Conservation (phyloP, 2,329 filamentous ascomycete species). For the Penicillium griseofulvum region DNA sequence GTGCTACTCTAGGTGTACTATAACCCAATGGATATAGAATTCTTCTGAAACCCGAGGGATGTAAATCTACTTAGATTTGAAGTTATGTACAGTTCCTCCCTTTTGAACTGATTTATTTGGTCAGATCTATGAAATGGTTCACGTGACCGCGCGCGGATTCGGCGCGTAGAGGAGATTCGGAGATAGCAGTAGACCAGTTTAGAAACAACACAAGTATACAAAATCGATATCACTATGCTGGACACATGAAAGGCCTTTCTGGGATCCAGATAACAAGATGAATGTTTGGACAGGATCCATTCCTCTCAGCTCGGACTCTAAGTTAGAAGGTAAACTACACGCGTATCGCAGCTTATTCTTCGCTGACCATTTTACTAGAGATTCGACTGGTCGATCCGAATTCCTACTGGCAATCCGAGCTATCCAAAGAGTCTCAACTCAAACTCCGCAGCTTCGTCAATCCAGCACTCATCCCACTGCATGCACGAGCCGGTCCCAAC, state of each 20-base stretch:
- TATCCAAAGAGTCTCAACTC: slow-evolving; percentile 35
- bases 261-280: slow-evolving; percentile 27
- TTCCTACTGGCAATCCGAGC: slow-evolving; percentile 33
- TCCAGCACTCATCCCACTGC: slow-evolving; percentile 40
- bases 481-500: slow-evolving; percentile 40
- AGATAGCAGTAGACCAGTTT: slow-evolving; percentile 4
- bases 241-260: slow-evolving; percentile 11
- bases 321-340: slow-evolving; percentile 31
- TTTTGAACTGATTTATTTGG: background rate
- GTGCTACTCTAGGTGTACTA: slow-evolving; percentile 21
- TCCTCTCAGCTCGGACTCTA: slow-evolving; percentile 24
- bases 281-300: slow-evolving; percentile 41
- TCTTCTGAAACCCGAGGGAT: background rate
- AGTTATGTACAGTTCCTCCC: background rate
- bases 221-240: slow-evolving; percentile 7
- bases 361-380: slow-evolving; percentile 24
- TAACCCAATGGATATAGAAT: slow-evolving; percentile 24
- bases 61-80: background rate
- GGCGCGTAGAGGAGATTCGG: slow-evolving; percentile 16
- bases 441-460: slow-evolving; percentile 39
- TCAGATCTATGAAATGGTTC: background rate
- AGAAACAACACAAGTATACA: background rate
- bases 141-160: slow-evolving; percentile 23
- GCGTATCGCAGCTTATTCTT: slow-evolving; percentile 7
- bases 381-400: slow-evolving; percentile 36